Percentiles rank a stretch among this genome's conserved stretches.
These are phyloP conservation scores for Fusarium nisikadoi DNA, from an alignment of 2,329 filamentous ascomycete species.

Conservation along the genomic window DNA sequence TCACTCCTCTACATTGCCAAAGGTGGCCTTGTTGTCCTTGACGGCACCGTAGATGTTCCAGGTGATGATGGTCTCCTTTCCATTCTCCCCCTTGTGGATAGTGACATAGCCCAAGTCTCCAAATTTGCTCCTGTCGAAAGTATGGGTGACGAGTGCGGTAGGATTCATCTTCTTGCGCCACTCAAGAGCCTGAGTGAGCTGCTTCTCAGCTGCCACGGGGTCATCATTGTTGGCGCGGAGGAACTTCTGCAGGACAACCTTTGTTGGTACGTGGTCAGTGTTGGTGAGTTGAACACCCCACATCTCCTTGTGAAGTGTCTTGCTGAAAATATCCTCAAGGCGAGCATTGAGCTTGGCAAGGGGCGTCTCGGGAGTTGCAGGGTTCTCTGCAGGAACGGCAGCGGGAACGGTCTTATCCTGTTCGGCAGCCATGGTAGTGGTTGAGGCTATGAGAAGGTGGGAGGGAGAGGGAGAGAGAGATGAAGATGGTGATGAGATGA, in stretches of 20 bases:
- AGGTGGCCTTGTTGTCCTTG: slow-evolving; percentile 84
- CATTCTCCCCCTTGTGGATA: slow-evolving; percentile 67
- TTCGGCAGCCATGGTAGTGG: slow-evolving; percentile 46
- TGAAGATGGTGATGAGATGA: neutral
- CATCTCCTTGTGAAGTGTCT: slow-evolving; percentile 77
- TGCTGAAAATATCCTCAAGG: slow-evolving; percentile 67
- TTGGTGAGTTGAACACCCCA: slow-evolving; percentile 80
- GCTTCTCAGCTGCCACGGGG: slow-evolving; percentile 76
- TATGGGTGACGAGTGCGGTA: slow-evolving; percentile 68
- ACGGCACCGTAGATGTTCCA: slow-evolving; percentile 95
- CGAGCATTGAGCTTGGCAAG: slow-evolving; percentile 67
- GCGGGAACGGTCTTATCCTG: slow-evolving; percentile 39
- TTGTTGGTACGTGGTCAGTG: slow-evolving; percentile 74
- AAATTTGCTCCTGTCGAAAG: slow-evolving; percentile 77
- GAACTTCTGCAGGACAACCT: slow-evolving; percentile 91
- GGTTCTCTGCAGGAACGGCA: slow-evolving; percentile 19
- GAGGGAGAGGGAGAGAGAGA: neutral
- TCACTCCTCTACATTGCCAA: slow-evolving; percentile 83
- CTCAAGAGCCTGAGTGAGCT: slow-evolving; percentile 80
- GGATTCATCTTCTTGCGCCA: slow-evolving; percentile 86
- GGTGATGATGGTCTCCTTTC: slow-evolving; percentile 74
- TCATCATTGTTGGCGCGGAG: slow-evolving; percentile 88
- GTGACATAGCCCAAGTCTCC: slow-evolving; percentile 84
- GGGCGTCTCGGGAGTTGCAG: slow-evolving; percentile 45
- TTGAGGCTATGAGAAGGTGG: neutral